Conservation (phyloP, 2,329 filamentous ascomycete species). For the Colletotrichum higginsianum region DNA sequence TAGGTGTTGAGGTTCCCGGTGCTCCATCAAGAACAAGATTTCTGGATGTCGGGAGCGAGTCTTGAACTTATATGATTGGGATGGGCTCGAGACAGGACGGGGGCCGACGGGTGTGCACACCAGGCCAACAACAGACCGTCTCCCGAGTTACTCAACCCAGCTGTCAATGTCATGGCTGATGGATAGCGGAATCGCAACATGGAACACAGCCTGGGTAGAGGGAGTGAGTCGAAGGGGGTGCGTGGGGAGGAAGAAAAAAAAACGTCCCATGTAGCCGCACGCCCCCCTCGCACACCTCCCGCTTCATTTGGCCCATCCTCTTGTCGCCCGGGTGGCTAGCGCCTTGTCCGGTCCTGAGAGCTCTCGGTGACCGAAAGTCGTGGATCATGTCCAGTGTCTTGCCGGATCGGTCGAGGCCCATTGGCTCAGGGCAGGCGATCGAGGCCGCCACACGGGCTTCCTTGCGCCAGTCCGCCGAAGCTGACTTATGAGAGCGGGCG, state of each 20-base stretch:
- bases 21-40: conserved; percentile 28
- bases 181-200: conserved; percentile 43
- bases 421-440: conserved; percentile 42
- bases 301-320: conserved; percentile 36
- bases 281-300: conserved; percentile 43
- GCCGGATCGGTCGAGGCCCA: conserved; percentile 51
- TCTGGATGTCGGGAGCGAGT: conserved; percentile 37
- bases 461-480: conserved; percentile 29
- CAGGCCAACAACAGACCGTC: conserved; percentile 30
- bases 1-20: conserved; percentile 43
- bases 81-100: conserved; percentile 31
- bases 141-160: conserved; percentile 46
- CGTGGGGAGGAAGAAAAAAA: not conserved
- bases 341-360: conserved; percentile 54
- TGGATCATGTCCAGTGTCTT: conserved; percentile 55
- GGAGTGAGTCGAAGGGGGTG: conserved; percentile 41
- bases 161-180: conserved; percentile 44
- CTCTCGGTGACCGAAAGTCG: conserved; percentile 62
- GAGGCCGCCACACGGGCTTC: conserved; percentile 40
- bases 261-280: conserved; percentile 44
- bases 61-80: conserved; percentile 45
- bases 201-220: conserved; percentile 42
- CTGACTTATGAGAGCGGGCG: conserved; percentile 30
- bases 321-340: conserved; percentile 45
- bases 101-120: conserved; percentile 26